phyloP scores from a whole-genome alignment of 208 protist species.

The Trypanosoma congolense region DNA sequence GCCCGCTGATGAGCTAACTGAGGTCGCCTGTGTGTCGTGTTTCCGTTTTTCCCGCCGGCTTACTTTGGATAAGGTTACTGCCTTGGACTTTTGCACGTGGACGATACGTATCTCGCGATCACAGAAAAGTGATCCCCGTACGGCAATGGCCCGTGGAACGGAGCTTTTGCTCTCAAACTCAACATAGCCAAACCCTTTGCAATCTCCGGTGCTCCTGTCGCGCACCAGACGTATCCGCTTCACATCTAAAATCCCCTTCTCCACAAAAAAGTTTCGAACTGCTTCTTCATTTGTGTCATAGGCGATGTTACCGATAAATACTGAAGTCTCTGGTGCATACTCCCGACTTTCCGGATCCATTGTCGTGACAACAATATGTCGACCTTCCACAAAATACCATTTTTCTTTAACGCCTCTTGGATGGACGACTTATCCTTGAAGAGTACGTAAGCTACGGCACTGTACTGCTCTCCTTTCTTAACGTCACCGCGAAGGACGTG shows the following conservation, averaged over 20 bases:
- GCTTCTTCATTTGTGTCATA: conserved; percentile 80
- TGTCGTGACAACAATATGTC: conserved; percentile 79
- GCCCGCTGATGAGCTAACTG: background rate
- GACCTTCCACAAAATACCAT: conserved; percentile 68
- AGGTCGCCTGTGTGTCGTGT: background rate
- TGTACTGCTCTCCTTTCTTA: conserved; percentile 77
- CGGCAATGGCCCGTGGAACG: conserved; percentile 58
- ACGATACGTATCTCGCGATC: conserved; percentile 79
- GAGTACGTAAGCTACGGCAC: conserved; percentile 82
- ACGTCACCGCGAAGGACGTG: conserved; percentile 81
- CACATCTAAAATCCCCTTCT: conserved; percentile 74
- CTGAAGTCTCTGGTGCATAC: conserved; percentile 80
- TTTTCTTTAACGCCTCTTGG: conserved; percentile 43
- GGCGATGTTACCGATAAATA: conserved; percentile 86
- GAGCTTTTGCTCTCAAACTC: conserved; percentile 61
- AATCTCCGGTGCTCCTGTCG: conserved; percentile 69
- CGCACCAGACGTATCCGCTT: conserved; percentile 81
- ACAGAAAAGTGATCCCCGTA: conserved; percentile 56
- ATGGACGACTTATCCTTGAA: conserved; percentile 52
- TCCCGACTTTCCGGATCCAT: conserved; percentile 54
- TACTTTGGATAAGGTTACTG: conserved; percentile 36
- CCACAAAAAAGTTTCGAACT: conserved; percentile 81
- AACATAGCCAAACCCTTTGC: conserved; percentile 90
- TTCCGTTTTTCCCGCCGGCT: conserved; percentile 69
- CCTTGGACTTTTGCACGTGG: conserved; percentile 84